These are phyloP conservation scores for Zygnema cylindricum DNA, from an alignment of 139 green algal genomes.

Conservation along the genomic window DNA sequence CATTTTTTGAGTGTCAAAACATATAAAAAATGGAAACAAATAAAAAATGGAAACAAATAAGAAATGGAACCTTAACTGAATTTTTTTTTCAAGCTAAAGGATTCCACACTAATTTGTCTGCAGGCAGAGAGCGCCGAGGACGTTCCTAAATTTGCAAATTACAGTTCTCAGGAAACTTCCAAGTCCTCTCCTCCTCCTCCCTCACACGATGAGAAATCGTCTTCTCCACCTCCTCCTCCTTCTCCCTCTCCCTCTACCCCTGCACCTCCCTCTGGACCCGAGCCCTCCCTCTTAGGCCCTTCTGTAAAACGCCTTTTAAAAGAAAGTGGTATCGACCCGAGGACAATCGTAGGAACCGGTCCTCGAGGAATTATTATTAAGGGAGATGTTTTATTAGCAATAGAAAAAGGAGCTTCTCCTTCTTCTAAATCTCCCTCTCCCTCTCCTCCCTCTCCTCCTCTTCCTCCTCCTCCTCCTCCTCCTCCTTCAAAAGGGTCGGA, in stretches of 20 bases:
- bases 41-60: too few species aligned
- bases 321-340: constrained; percentile 37
- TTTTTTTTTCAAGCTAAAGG: neutral
- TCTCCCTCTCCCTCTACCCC: constrained; percentile 22
- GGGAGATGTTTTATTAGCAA: constrained; percentile 82
- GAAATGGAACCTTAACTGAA: neutral
- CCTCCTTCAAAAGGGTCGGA: constrained; percentile 4
- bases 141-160: constrained; percentile 58
- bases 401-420: constrained; percentile 62
- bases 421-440: neutral
- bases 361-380: constrained; percentile 87
- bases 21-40: too few species aligned
- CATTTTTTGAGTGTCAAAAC: too few species aligned
- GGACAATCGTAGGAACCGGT: constrained; percentile 67
- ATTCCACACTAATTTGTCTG: neutral
- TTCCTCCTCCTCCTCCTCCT: neutral
- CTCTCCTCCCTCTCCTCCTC: neutral
- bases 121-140: constrained; percentile 61
- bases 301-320: constrained; percentile 48
- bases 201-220: neutral
- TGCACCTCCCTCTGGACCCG: neutral
- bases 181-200: neutral
- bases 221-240: neutral
- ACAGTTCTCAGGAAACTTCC: constrained; percentile 21
- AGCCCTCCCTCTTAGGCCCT: constrained; percentile 44